phyloP scores from a whole-genome alignment of 768 basidiomycete species.

The Pisolithus orientalis region DNA sequence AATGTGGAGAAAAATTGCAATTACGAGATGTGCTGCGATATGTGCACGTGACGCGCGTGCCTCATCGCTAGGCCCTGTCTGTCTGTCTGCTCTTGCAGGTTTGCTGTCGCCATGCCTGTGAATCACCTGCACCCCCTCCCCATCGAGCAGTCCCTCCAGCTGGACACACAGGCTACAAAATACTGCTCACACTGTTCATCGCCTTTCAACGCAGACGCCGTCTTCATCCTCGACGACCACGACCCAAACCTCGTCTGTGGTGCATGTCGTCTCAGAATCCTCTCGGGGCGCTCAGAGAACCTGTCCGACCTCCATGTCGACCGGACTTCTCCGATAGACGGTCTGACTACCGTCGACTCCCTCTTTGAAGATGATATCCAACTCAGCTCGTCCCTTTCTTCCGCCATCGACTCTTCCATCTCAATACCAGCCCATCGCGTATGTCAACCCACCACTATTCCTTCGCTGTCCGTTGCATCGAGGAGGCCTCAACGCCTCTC shows the following conservation, averaged over 20 bases:
- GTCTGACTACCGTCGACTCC: not conserved
- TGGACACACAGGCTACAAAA: conserved; percentile 24
- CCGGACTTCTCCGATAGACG: conserved; percentile 20
- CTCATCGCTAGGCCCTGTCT: not conserved
- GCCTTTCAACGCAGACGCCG: conserved; percentile 24
- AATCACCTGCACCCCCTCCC: conserved; percentile 6
- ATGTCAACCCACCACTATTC: not conserved
- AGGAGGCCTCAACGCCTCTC: conserved; percentile 8
- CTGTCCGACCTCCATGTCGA: conserved; percentile 21
- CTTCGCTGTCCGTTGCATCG: not conserved
- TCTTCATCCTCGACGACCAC: conserved; percentile 20
- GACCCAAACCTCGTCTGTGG: conserved; percentile 37
- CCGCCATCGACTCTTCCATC: not conserved
- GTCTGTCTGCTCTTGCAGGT: not conserved
- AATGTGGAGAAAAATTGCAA: too few species aligned
- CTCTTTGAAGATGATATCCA: conserved; percentile 33
- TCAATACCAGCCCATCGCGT: not conserved
- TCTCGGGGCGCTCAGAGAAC: not conserved
- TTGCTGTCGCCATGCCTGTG: conserved; percentile 8
- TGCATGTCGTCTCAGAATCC: conserved; percentile 37
- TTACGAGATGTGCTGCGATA: not conserved
- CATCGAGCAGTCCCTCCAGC: conserved; percentile 16
- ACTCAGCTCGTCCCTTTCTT: conserved; percentile 17
- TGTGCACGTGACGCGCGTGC: not conserved
- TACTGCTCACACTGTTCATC: conserved; percentile 27